Evolutionary conservation across 2,329 filamentous ascomycete species (phyloP), one percentile per base, ranked within the genome.

Genomic region (Claviceps maximensis): DNA sequence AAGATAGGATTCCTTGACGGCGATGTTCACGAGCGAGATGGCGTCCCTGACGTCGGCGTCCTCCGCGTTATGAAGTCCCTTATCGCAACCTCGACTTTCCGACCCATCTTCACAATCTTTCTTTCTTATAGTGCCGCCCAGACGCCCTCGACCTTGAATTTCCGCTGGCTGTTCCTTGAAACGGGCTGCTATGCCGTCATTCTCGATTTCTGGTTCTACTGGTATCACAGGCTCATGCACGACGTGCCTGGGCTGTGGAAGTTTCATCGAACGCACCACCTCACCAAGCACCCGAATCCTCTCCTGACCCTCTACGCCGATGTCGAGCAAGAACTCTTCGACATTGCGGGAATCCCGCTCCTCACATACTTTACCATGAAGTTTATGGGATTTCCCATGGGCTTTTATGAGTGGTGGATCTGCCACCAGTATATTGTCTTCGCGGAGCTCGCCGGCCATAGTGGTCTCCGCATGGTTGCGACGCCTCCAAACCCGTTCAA

Each of bases 151-250:
- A 47, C 47, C 7, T 53, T 53, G 6, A 51, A 54, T 15, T 38
- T 46, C 29, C 8, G 5, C 41, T 27, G 33, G 53, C 19, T 54
- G 2, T 21, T 49, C 36, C 25, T 54, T 4, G 50, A 54, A n/a
- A 46, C 31, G 9, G 53, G 53, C 13, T 21, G 31, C 23, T 54
- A 54, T 13, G 49, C 27, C 0, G 47, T 54, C 31, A 46, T 54
- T 12, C 53, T 54, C 4, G 53, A 54, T 31, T 54, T 54, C 25
- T 54, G 50, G 31, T 54, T 54, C 53, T 54, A 54, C 46, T 54
- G 53, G 53, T 54, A 54, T n/a, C 53, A 54, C 38, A 15, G 53
- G n/a, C 40, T 54, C 23, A 54, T 54, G 53, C 53, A 54, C 6
- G 50, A 54, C 13, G 53, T 54, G 3, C 8, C 46, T 9, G 23